Percentiles rank a stretch among this genome's conserved stretches.
phyloP scores from a whole-genome alignment of 2,329 filamentous ascomycete genomes.

The Aspergillus thermomutatus region DNA sequence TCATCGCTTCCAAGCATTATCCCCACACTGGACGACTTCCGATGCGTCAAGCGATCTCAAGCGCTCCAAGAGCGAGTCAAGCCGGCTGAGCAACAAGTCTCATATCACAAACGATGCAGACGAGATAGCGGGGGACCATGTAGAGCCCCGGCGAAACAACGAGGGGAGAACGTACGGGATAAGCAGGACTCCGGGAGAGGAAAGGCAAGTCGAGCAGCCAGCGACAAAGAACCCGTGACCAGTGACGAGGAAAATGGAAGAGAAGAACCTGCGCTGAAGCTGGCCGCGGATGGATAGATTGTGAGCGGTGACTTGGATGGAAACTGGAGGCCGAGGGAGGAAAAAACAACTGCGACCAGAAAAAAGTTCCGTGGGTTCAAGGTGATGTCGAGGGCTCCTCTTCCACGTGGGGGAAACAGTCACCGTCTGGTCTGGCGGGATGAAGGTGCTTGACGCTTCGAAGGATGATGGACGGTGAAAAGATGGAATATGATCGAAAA shows the following conservation, averaged over 20 bases:
- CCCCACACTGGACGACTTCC: not conserved
- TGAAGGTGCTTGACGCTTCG: not conserved
- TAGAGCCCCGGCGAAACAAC: not conserved
- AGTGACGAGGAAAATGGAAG: not conserved
- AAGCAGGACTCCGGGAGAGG: not conserved
- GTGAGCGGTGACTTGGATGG: constrained; percentile 4
- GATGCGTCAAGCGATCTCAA: not conserved
- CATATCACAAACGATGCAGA: not conserved
- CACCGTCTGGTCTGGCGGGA: not conserved
- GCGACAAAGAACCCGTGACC: not conserved
- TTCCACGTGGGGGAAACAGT: not conserved
- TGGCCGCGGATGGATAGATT: not conserved
- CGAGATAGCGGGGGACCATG: not conserved
- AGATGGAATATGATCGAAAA: not conserved
- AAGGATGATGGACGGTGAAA: not conserved
- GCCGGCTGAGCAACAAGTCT: not conserved
- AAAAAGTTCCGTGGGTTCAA: not conserved
- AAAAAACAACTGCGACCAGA: constrained; percentile 2
- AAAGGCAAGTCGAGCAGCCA: not conserved
- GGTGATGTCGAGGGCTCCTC: not conserved
- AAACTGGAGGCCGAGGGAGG: not conserved
- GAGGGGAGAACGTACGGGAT: not conserved
- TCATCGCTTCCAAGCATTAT: not conserved
- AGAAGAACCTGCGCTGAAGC: not conserved
- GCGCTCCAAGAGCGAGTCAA: not conserved